Percentiles rank a stretch among this genome's conserved stretches.
Conservation (phyloP, 306 rosid species). For the Trichosanthes cucumerina region DNA sequence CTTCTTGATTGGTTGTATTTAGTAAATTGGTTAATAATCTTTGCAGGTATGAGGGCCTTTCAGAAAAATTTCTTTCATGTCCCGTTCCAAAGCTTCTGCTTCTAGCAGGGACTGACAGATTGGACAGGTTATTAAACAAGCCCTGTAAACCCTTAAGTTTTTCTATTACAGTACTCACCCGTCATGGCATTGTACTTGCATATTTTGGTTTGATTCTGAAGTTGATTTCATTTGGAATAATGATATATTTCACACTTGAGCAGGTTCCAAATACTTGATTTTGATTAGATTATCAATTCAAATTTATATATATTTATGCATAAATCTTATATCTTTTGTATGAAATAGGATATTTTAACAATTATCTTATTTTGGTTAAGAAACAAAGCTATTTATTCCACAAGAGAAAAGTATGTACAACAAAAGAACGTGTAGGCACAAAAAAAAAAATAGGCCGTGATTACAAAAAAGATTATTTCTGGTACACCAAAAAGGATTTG, state of each 20-base stretch:
- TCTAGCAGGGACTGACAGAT: conserved; percentile 93
- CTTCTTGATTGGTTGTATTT: neutral
- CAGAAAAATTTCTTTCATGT: conserved; percentile 67
- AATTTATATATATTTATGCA: neutral
- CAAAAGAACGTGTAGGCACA: neutral
- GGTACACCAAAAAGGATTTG: neutral
- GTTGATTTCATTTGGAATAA: neutral
- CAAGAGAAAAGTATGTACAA: neutral
- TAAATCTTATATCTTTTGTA: neutral
- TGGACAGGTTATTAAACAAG: conserved; percentile 55
- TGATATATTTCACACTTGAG: neutral
- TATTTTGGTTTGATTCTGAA: neutral
- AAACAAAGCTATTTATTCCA: neutral
- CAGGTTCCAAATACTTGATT: neutral
- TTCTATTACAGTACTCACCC: neutral
- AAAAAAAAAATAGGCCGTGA: neutral
- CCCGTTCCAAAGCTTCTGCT: conserved; percentile 86
- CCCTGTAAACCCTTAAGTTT: neutral
- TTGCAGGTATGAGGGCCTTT: conserved; percentile 96
- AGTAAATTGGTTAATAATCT: neutral
- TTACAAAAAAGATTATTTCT: neutral
- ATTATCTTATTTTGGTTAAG: neutral
- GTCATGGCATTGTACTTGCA: neutral
- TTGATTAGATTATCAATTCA: neutral
- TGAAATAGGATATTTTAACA: neutral